Conservation (phyloP, 139 green algal species). For the Chlorella vulgaris region DNA sequence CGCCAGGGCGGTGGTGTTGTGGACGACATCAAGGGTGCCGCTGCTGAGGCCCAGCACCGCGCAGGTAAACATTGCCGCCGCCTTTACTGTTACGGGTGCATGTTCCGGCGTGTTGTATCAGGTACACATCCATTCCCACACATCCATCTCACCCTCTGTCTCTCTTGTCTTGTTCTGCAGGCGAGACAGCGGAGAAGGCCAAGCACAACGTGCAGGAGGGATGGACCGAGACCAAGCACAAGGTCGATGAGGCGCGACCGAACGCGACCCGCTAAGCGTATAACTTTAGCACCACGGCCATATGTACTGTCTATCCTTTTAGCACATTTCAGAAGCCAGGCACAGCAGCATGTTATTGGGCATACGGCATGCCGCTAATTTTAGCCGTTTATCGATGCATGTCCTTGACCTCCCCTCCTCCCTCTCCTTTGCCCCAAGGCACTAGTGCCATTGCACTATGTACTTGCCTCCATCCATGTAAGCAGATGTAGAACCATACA, state of each 20-base stretch:
- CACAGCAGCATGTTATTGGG: too few species aligned
- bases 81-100: too few species aligned
- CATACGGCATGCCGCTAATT: too few species aligned
- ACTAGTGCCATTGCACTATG: too few species aligned
- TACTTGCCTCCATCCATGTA: too few species aligned
- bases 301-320: too few species aligned
- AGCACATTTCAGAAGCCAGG: too few species aligned
- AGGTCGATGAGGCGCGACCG: background rate
- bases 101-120: too few species aligned
- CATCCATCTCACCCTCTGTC: background rate
- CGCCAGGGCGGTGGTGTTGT: background rate
- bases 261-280: background rate
- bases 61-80: background rate
- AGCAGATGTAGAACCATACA: too few species aligned
- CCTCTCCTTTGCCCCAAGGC: too few species aligned
- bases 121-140: background rate
- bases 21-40: conserved; percentile 14
- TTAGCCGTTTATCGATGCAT: too few species aligned
- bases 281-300: background rate
- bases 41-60: conserved; percentile 14
- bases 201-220: conserved; percentile 1
- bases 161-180: background rate
- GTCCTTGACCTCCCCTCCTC: too few species aligned
- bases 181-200: background rate
- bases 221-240: background rate